Evolutionary conservation across 2,329 filamentous ascomycete genomes (phyloP).

Genomic region (Rugonectria rugulosa): DNA sequence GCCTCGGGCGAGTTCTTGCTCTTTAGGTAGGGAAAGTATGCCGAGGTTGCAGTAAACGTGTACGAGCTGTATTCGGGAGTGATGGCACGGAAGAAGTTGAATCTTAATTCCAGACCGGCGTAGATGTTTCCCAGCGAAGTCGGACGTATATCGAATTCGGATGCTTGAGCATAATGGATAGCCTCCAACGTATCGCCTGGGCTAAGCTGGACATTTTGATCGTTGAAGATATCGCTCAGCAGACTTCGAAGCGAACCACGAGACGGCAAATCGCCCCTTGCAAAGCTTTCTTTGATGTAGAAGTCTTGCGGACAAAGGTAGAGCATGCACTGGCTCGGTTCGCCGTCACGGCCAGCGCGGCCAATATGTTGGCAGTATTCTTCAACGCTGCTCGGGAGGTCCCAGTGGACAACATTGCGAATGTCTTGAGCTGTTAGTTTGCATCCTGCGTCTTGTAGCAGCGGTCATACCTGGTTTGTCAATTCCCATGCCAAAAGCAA

Average conservation of each 20-base stretch:
- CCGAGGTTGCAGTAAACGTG: constrained; percentile 51
- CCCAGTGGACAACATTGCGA: constrained; percentile 62
- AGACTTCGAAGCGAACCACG: constrained; percentile 55
- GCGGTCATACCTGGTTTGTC: constrained; percentile 52
- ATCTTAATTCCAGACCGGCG: constrained; percentile 67
- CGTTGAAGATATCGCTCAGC: constrained; percentile 59
- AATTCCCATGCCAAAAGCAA: constrained; percentile 68
- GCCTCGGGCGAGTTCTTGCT: constrained; percentile 51
- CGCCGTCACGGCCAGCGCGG: constrained; percentile 62
- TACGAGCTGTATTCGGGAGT: constrained; percentile 66
- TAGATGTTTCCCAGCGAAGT: constrained; percentile 62
- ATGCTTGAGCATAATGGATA: constrained; percentile 53
- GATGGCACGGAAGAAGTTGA: constrained; percentile 61
- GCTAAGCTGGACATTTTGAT: constrained; percentile 30
- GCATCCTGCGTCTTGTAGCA: not conserved
- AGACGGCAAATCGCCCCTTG: constrained; percentile 66
- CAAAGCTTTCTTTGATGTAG: constrained; percentile 65
- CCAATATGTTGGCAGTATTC: constrained; percentile 67
- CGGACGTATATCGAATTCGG: constrained; percentile 60
- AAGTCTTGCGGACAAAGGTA: constrained; percentile 66
- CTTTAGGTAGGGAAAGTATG: constrained; percentile 42
- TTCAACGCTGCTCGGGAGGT: constrained; percentile 59
- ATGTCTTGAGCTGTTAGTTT: constrained; percentile 48
- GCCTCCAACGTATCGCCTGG: constrained; percentile 44
- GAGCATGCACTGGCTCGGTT: constrained; percentile 62